Percentiles rank a stretch among this genome's conserved stretches.
These are phyloP conservation scores for Alternaria triticina DNA, from an alignment of 2,329 filamentous ascomycete genomes.

Conservation along the genomic window DNA sequence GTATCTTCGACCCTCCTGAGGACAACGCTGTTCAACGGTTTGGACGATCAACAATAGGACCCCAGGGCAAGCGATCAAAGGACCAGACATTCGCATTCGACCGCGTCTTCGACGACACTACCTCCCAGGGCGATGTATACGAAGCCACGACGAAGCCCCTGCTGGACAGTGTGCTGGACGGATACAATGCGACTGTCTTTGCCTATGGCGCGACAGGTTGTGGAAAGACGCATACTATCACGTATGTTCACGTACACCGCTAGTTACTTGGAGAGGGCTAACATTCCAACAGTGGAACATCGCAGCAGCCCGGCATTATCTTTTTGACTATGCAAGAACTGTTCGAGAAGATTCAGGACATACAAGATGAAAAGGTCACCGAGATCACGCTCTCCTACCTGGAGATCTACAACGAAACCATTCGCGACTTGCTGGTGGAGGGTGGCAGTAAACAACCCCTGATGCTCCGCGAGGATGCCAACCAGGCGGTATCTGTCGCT, in stretches of 20 bases:
- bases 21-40: constrained; percentile 91
- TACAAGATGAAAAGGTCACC: constrained; percentile 83
- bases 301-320: constrained; percentile 94
- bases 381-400: constrained; percentile 93
- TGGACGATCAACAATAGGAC: constrained; percentile 73
- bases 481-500: constrained; percentile 88
- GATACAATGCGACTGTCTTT: constrained; percentile 98
- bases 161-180: constrained; percentile 94
- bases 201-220: constrained; percentile 98
- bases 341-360: constrained; percentile 92
- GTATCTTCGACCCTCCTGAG: constrained; percentile 96
- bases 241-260: constrained; percentile 37
- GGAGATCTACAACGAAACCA: constrained; percentile 99
- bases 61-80: constrained; percentile 87
- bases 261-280: constrained; percentile 12
- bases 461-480: constrained; percentile 92
- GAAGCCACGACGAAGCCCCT: constrained; percentile 87
- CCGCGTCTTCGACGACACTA: constrained; percentile 94
- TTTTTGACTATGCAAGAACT: constrained; percentile 99
- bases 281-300: constrained; percentile 65
- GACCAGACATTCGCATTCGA: constrained; percentile 98
- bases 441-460: constrained; percentile 81
- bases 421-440: constrained; percentile 90
- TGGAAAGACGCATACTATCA: constrained; percentile 97
- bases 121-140: constrained; percentile 90